Base-by-base conservation (phyloP, 2,329 filamentous ascomycete genomes). In the Tolypocladium tropicale region DNA sequence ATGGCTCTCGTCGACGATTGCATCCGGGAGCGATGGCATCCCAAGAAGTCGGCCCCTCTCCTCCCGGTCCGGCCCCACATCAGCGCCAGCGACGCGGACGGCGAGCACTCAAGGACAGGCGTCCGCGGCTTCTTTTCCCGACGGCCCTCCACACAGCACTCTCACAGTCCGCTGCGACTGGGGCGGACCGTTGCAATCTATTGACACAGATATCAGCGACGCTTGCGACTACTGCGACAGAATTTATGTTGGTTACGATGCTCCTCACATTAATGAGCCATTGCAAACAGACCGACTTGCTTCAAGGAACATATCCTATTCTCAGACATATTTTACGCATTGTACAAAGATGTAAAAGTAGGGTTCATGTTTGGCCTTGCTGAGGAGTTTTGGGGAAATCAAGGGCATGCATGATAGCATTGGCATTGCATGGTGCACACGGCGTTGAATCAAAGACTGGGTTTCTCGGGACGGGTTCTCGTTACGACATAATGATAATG, bases 1-100 rank as follows among this genome's bases (percentile, higher is more conserved):
- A 85, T 95, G 63, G 84, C 89, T 9, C 82, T 97, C 49, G 87
- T 95, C 53, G 93, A 97, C 67, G 90, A 97, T 73, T 90, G 85
- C 74, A 96, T 97, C 76, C 89, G 89, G 71, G 80, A 83, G 59
- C 83, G 82, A 57, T 94, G 90, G 83, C 84, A 76, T 62, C 39
- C 61, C 21, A 63, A 63, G 55, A 62, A 62, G 52, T 18, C 55
- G 55, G 56, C 53, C 51, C 59, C 56, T 43, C 57, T 48, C 4
- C 5, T 23, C 32, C 21, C 28, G 23, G 21, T 12, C 11, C 14
- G 53, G 53, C 21, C 39, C 56, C 55, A 48, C 46, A 11, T 34
- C 55, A 39, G 50, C 36, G 69, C 73, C 30, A 16, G 28, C 33
- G 34, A 32, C 12, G 37, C 37, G 12, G 18, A 23, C 30, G 52